Base-by-base conservation (phyloP, 1,284 basidiomycete species). In the Mycena citricolor region DNA sequence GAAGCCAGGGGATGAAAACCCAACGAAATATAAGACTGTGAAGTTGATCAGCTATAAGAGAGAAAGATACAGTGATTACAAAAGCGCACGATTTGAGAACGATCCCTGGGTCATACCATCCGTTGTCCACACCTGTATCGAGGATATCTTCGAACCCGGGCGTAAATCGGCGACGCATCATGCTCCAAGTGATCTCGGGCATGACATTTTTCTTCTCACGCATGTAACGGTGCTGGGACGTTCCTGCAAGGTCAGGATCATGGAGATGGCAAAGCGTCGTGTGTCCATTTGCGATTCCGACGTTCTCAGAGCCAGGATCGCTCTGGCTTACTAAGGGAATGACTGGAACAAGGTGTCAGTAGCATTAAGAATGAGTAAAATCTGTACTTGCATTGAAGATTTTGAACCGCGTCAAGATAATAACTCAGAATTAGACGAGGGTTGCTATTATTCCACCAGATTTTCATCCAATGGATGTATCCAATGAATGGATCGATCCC, bases 361-460 rank as follows among this genome's bases (percentile, higher is more conserved):
- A 36, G 8, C 33, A 21, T 20, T n/a, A 25, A 17, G n/a, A 21
- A 5, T 12, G 28, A 28, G 25, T 28, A 38, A 5, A 59, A 16
- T 11, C 21, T 16, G 37, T 28, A n/a, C 46, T 6, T 41, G 54
- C 58, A 53, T 8, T 49, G 46, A 16, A 55, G 12, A 17, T 45
- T 32, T 12, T 50, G 26, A 2, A 44, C 52, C 4, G 54, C 47
- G 1, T 62, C 53, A 5, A 66, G 42, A 42, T 67, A 69, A 33
- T 64, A 69, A 0, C 48, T 51, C 2, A 49, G 37, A 30, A 73
- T 61, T 1, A 71, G 55, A 0, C 57, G 47, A 2, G 69, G 66
- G 38, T 74, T 71, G 0, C 36, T 47, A 32, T 73, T 71, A 1
- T 56, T 68, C 67, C 66, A 72, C 71, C 67, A 73, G 8, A 69